A percentile compares a stretch with the other conserved stretches of the same genome.
Conservation (phyloP, 1,284 basidiomycete genomes). For the Laetiporus sulphureus region DNA sequence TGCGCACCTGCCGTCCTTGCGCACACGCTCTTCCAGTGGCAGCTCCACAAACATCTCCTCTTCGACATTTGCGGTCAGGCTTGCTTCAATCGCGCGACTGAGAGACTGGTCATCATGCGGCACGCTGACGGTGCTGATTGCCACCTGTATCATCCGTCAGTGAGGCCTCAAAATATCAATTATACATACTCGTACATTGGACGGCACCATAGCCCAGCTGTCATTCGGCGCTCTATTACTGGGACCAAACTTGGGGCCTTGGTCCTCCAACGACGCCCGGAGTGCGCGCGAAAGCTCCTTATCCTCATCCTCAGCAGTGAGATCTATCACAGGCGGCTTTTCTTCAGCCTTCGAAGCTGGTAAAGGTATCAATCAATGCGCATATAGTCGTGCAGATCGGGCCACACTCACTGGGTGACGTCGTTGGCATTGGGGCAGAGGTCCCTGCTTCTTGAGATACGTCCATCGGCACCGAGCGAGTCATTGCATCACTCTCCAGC, state of each 20-base stretch:
- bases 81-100: slow-evolving; percentile 61
- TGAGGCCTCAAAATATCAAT: not conserved
- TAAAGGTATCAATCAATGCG: slow-evolving; percentile 3
- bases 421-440: slow-evolving; percentile 17
- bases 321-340: slow-evolving; percentile 40
- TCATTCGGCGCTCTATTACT: slow-evolving; percentile 54
- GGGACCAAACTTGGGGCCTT: slow-evolving; percentile 42
- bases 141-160: no score
- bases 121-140: slow-evolving; percentile 29
- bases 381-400: no score
- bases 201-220: slow-evolving; percentile 61
- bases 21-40: slow-evolving; percentile 41
- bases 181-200: slow-evolving; percentile 39
- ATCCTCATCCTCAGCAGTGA: slow-evolving; percentile 48
- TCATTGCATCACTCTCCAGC: slow-evolving; percentile 42
- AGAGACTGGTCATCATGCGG: slow-evolving; percentile 50
- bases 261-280: slow-evolving; percentile 41
- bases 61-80: slow-evolving; percentile 34
- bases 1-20: slow-evolving; percentile 54
- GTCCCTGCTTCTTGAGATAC: slow-evolving; percentile 12
- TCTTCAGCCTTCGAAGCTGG: slow-evolving; percentile 31
- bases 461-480: slow-evolving; percentile 1
- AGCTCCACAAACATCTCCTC: slow-evolving; percentile 30
- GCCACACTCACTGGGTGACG: slow-evolving; percentile 27
- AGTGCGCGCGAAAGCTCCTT: slow-evolving; percentile 46